Base-by-base conservation (phyloP, 768 basidiomycete species). In the Rhizopogon vinicolor region DNA sequence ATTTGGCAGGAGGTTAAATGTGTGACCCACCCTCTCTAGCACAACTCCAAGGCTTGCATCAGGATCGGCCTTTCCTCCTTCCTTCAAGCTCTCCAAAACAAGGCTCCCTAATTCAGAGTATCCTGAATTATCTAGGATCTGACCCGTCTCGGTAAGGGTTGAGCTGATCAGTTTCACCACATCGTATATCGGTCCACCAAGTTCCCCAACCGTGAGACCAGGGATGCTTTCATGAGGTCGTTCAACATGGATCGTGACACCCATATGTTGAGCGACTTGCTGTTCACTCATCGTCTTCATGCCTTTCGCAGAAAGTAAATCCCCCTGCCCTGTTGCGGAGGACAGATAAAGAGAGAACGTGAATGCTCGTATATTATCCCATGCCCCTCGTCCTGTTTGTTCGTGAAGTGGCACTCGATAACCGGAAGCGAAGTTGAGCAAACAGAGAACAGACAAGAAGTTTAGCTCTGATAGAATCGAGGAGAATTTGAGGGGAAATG, bases 351-450 rank as follows among this genome's bases (percentile, higher is more conserved):
- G 71, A 13, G 84, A 79, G 62, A 93, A 83, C 31, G 82, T 75
- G 50, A 95, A 79, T 3, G 84, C 86, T 51, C 87, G 80, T 63
- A 93, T 89, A 53, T 82, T 84, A 68, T 94, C 89, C 80, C 86
- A 93, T 58, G 91, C 90, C 19, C 92, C 91, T 41, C 90, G 83
- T 13, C 85, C 83, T 3, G 87, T 87, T 54, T 83, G 81, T 13
- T 72, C 70, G 68, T 90, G 91, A 40, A 95, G 77, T 5, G 86
- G 82, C 5, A 78, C 74, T 25, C 90, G 87, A 68, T 89, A 94
- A 37, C 89, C 89, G 1, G 89, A 90, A 5, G 80, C 89, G 67
- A 94, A 91, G 67, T 93, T 93, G 35, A 96, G 78, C 14, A 93
- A 76, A 2, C 86, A 83, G 41, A 93, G 81, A 7, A 90, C 69